Percentiles rank a stretch among this genome's conserved stretches.
These are phyloP conservation scores for Astragalus membranaceus DNA, from an alignment of 306 rosid genomes.

Conservation along the genomic window DNA sequence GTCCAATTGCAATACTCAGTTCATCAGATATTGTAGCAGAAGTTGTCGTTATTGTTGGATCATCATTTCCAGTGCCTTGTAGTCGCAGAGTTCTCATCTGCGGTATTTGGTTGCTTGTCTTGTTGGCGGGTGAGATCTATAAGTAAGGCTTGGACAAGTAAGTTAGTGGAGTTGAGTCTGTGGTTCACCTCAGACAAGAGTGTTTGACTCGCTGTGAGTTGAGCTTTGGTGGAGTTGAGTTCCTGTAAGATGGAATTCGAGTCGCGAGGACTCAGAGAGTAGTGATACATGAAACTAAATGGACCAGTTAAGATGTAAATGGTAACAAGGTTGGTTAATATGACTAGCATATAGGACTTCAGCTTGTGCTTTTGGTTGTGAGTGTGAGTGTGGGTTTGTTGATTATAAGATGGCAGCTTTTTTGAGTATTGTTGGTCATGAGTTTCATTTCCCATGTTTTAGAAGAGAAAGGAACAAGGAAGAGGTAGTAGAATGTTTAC, in stretches of 20 bases:
- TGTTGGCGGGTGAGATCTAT: constrained; percentile 36
- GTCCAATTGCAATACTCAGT: constrained; percentile 28
- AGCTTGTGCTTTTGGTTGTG: constrained; percentile 20
- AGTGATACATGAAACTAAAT: constrained; percentile 17
- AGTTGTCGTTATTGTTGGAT: neutral
- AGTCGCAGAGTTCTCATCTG: neutral
- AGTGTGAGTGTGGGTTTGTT: neutral
- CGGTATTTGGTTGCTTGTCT: constrained; percentile 14
- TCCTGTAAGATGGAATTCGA: constrained; percentile 28
- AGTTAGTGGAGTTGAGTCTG: constrained; percentile 38
- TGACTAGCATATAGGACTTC: constrained; percentile 26
- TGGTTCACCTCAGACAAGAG: constrained; percentile 31
- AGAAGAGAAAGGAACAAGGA: neutral
- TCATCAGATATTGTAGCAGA: neutral
- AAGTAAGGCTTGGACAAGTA: constrained; percentile 41
- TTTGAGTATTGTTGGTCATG: constrained; percentile 26
- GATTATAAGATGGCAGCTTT: constrained; percentile 19
- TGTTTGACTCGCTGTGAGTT: constrained; percentile 28
- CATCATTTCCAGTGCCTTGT: constrained; percentile 5
- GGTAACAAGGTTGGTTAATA: constrained; percentile 36
- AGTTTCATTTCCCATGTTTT: constrained; percentile 32
- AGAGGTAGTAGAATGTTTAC: neutral
- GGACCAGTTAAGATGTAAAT: constrained; percentile 37
- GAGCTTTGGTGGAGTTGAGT: constrained; percentile 36
- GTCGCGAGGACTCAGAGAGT: constrained; percentile 1